These are phyloP conservation scores for Nigrograna mackinnonii DNA, from an alignment of 2,329 filamentous ascomycete genomes.

Conservation along the genomic window DNA sequence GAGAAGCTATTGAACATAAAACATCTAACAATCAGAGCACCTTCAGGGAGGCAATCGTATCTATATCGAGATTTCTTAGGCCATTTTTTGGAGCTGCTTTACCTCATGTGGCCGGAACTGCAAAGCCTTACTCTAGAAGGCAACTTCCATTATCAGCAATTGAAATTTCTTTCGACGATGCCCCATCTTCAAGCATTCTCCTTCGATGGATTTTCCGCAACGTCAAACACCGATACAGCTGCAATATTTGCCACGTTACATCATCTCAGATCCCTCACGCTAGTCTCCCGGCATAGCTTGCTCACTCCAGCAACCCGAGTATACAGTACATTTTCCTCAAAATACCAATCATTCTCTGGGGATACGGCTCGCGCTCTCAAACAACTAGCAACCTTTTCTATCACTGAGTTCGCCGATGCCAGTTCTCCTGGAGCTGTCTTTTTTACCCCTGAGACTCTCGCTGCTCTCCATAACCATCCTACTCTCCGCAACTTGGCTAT, in stretches of 20 bases:
- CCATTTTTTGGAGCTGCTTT: conserved; percentile 17
- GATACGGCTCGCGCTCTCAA: conserved; percentile 16
- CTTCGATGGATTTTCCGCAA: conserved; percentile 29
- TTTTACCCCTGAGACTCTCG: conserved; percentile 23
- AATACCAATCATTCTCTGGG: conserved; percentile 18
- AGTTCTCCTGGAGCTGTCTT: conserved; percentile 13
- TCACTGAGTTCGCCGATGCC: conserved; percentile 14
- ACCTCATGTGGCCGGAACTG: conserved; percentile 18
- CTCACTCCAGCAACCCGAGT: conserved; percentile 9
- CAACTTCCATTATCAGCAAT: conserved; percentile 24
- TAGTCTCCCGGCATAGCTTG: conserved; percentile 21
- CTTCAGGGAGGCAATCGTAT: conserved; percentile 20
- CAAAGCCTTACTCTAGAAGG: conserved; percentile 22
- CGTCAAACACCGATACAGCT: conserved; percentile 18
- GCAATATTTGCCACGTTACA: conserved; percentile 21
- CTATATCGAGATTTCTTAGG: conserved; percentile 28
- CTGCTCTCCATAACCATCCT: conserved; percentile 18
- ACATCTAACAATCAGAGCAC: conserved; percentile 20
- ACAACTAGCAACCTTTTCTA: conserved; percentile 20
- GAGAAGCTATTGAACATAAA: conserved; percentile 19
- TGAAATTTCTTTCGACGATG: conserved; percentile 20
- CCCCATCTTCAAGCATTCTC: conserved; percentile 20
- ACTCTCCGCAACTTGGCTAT: conserved; percentile 18
- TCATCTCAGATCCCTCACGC: conserved; percentile 19
- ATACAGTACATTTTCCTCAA: conserved; percentile 16